Evolutionary conservation across 139 green algal genomes (phyloP).

Genomic region (Coccomyxa sp.): DNA sequence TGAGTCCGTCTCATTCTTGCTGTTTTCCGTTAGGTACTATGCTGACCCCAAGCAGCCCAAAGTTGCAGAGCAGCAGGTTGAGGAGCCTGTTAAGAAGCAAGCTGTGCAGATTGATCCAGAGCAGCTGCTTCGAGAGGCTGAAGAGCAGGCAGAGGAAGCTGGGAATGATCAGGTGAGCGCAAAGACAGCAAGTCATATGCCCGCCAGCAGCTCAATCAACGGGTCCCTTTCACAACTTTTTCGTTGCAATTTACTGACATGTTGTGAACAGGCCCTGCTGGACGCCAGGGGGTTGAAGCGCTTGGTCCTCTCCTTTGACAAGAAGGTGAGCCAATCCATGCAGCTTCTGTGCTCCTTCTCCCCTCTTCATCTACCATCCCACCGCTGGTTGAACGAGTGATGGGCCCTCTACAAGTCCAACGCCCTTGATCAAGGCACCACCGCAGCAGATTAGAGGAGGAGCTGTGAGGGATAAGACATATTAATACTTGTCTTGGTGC

Average conservation of each 20-base stretch:
- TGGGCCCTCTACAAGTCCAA: no score
- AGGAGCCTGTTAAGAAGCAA: conserved; percentile 11
- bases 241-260: neutral
- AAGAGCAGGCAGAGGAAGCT: conserved; percentile 61
- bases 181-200: neutral
- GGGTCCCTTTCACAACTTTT: no score
- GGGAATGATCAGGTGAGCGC: conserved; percentile 9
- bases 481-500: neutral
- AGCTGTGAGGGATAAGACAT: neutral
- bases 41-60: conserved; percentile 17
- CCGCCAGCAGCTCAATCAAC: neutral
- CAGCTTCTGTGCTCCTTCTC: no score
- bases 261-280: conserved; percentile 25
- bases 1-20: no score
- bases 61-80: neutral
- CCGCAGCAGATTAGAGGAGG: no score
- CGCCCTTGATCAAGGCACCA: no score
- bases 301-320: conserved; percentile 62
- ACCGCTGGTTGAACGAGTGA: no score
- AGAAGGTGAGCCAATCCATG: conserved; percentile 38
- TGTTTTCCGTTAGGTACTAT: conserved; percentile 32
- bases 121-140: conserved; percentile 67
- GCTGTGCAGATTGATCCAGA: conserved; percentile 39
- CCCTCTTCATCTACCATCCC: no score
- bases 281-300: conserved; percentile 60